phyloP scores from a whole-genome alignment of 768 basidiomycete species.

The Psilocybe subaeruginosa region DNA sequence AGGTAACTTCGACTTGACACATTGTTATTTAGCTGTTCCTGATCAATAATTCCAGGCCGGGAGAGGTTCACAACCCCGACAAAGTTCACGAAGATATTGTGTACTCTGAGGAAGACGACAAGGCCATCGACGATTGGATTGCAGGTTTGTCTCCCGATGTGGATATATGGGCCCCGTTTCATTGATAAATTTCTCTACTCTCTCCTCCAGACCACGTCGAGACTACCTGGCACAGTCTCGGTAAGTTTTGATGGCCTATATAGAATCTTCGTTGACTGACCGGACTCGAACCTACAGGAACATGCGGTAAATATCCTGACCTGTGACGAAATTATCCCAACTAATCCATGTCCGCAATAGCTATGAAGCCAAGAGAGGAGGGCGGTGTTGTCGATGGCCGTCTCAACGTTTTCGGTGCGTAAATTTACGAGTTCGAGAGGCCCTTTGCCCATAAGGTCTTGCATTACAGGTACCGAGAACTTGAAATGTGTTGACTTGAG shows the following conservation, averaged over 20 bases:
- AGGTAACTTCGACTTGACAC: constrained; percentile 25
- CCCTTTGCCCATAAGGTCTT: neutral
- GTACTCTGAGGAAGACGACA: constrained; percentile 69
- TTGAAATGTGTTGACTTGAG: constrained; percentile 70
- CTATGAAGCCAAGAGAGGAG: constrained; percentile 70
- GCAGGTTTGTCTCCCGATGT: constrained; percentile 34
- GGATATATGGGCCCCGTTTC: neutral
- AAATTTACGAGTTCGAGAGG: neutral
- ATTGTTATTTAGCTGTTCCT: neutral
- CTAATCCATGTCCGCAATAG: constrained; percentile 25
- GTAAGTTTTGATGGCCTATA: constrained; percentile 26
- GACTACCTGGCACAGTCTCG: constrained; percentile 78
- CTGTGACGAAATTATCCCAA: too few species aligned
- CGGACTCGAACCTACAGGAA: constrained; percentile 28
- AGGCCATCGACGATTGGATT: constrained; percentile 74
- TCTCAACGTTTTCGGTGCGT: constrained; percentile 57
- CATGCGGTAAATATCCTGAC: constrained; percentile 40
- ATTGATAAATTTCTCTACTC: constrained; percentile 32
- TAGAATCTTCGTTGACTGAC: neutral
- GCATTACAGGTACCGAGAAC: constrained; percentile 52
- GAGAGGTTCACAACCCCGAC: constrained; percentile 51
- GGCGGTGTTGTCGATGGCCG: constrained; percentile 69
- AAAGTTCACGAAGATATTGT: constrained; percentile 69
- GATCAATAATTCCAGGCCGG: constrained; percentile 35
- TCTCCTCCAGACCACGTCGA: constrained; percentile 63